These are phyloP conservation scores for Phaeotremella skinneri DNA, from an alignment of 768 basidiomycete genomes.

Conservation along the genomic window DNA sequence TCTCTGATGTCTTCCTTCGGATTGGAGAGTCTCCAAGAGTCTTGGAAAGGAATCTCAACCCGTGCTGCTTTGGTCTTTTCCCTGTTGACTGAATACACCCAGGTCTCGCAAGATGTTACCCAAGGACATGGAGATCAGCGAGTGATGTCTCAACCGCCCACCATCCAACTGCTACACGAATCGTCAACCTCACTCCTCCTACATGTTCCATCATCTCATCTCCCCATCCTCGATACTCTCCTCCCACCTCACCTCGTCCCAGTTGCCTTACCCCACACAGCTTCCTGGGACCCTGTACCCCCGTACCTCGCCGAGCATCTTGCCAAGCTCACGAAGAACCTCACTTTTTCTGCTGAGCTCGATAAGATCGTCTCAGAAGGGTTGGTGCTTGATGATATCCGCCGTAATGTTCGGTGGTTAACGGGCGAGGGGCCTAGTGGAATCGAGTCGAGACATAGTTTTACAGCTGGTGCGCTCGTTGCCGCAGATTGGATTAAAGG, in stretches of 20 bases:
- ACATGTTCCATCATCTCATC: conserved; percentile 28
- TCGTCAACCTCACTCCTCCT: conserved; percentile 40
- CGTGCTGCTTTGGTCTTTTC: neutral
- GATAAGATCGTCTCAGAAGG: conserved; percentile 65
- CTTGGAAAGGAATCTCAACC: conserved; percentile 11
- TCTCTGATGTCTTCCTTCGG: neutral
- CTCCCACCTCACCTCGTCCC: conserved; percentile 76
- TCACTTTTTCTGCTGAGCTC: conserved; percentile 69
- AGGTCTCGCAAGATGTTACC: no score
- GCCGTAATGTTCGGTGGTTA: conserved; percentile 71
- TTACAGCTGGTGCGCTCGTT: conserved; percentile 62
- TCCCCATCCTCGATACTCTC: conserved; percentile 58
- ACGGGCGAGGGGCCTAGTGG: conserved; percentile 76
- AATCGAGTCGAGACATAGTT: conserved; percentile 78
- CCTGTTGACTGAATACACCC: conserved; percentile 3
- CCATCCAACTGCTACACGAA: conserved; percentile 28
- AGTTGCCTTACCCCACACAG: conserved; percentile 59
- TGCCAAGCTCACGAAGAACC: conserved; percentile 58
- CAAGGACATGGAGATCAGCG: no score
- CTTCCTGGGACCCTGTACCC: conserved; percentile 60
- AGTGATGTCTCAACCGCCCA: conserved; percentile 15
- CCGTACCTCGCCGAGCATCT: conserved; percentile 60
- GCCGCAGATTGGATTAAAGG: conserved; percentile 75
- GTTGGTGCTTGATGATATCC: conserved; percentile 66
- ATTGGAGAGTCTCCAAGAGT: conserved; percentile 6